Evolutionary conservation across 306 rosid species (phyloP), one percentile per base, ranked within the genome.

Genomic region (Canavalia ensiformis): DNA sequence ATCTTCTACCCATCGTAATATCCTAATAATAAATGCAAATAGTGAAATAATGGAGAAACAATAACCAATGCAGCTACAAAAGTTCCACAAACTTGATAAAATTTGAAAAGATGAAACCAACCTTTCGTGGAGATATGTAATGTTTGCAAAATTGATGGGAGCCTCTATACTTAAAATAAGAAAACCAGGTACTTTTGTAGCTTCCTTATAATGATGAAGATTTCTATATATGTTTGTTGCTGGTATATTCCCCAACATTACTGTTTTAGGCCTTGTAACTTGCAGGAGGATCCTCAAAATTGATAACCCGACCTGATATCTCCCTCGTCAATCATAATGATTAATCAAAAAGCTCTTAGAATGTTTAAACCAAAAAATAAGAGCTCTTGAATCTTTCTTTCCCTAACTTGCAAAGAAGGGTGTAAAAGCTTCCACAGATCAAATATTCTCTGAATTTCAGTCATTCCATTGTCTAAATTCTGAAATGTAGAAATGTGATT

Each of bases 1-100:
- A 75, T 92, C 98, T 72, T 91, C 97, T n/a, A 93, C 76, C 97
- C 97, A 95, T 84, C 99, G 85, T 63, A 86, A 84, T 82, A 93
- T 89, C 91, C 99, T 94, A 70, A 9, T 35, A 65, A 84, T 64
- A 80, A 67, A 57, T 4, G 59, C 28, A 57, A 70, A 58, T 34
- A 51, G 68, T 39, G 37, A 9, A 69, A 78, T 7, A 35, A 71
- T 6, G 39, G 34, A 50, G 52, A 58, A 66, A 50, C 8, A 64
- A 30, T 4, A 28, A 72, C 12, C 29, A 73, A 56, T 18, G 41
- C 57, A 41, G 57, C 51, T 49, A 52, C 50, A 56, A 3, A 70
- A 35, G 54, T 28, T 45, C 25, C 12, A 49, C 51, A 34, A 44
- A 42, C 7, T 39, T 42, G 1, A 59, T 39, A 31, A 51, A 62